Base-by-base conservation (phyloP, 2,329 filamentous ascomycete genomes). In the Stagonosporopsis chrysanthemi region DNA sequence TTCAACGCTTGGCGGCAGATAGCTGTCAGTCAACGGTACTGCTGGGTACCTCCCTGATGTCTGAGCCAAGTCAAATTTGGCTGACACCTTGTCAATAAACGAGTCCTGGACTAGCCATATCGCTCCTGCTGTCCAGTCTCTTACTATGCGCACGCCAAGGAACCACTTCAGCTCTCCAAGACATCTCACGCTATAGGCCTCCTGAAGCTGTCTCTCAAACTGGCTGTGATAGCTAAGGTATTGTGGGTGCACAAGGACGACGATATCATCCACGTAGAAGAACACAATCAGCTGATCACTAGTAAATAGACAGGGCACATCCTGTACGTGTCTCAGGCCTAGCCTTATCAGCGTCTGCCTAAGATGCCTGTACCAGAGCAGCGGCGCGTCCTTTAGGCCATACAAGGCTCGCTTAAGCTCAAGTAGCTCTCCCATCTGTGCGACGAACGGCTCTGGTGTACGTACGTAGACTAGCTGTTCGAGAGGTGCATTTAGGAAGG, bases 401-500 rank as follows among this genome's bases (percentile, higher is more conserved):
- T 71, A 71, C 3, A 72, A 43, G 2, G 67, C 68, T 47, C 29
- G 43, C 11, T 19, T 19, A 9, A 46, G 28, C 29, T 14, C 7
- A n/a, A 46, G 29, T 24, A 36, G 17, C 9, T 22, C 14, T 50
- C 17, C 17, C 22, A 22, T 60, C 23, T 8, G 65, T 17, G 31
- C 15, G 2, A 8, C 15, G 31, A 33, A 46, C 23, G 11, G 17
- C 6, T 46, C 43, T 15, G 19, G 28, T 7, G 43, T 46, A 9
- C 28, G 19, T 35, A n/a, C n/a, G n/a, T n/a, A n/a, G n/a, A n/a
- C n/a, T n/a, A n/a, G n/a, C n/a, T n/a, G n/a, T n/a, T n/a, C 31
- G 2, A 69, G 33, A 46, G 23, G 31, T 23, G 52, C 61, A 43
- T 71, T 71, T 6, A 65, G 28, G 45, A 72, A 72, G 9, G 67